These are phyloP conservation scores for Ganoderma lucidum DNA, from an alignment of 1,284 basidiomycete genomes.

Conservation along the genomic window DNA sequence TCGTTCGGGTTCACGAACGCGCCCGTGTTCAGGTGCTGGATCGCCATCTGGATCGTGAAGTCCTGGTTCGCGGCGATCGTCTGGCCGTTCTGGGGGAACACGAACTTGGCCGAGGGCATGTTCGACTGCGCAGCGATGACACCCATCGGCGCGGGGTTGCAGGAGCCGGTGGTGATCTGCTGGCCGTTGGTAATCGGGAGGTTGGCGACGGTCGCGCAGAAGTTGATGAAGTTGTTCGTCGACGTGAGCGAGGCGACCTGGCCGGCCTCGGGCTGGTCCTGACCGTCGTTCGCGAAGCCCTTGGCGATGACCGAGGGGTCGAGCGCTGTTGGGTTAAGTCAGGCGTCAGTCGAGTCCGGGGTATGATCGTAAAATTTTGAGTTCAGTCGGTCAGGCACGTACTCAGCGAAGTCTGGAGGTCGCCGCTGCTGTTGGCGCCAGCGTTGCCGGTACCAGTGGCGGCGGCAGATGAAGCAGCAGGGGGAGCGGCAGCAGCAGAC, in stretches of 20 bases:
- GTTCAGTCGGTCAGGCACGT: conserved; percentile 18
- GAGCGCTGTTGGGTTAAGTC: conserved; percentile 50
- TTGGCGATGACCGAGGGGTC: conserved; percentile 59
- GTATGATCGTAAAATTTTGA: conserved; percentile 34
- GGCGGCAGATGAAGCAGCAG: conserved; percentile 30
- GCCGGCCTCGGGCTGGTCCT: conserved; percentile 50
- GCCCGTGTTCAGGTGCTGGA: conserved; percentile 57
- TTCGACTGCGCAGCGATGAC: conserved; percentile 50
- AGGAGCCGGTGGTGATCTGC: conserved; percentile 41
- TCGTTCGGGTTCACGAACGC: conserved; percentile 60
- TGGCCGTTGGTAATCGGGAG: conserved; percentile 41
- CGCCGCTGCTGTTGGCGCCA: conserved; percentile 23
- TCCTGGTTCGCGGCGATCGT: conserved; percentile 50
- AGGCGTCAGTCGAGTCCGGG: conserved; percentile 34
- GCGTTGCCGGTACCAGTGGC: conserved; percentile 20
- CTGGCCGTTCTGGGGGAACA: conserved; percentile 52
- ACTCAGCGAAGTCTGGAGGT: conserved; percentile 41
- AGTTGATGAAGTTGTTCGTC: conserved; percentile 66
- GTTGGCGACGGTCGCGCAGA: conserved; percentile 53
- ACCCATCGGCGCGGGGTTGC: conserved; percentile 50
- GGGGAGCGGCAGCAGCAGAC: conserved; percentile 21
- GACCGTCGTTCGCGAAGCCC: conserved; percentile 61
- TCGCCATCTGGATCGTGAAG: conserved; percentile 60
- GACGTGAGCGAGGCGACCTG: conserved; percentile 58
- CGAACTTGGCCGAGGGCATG: conserved; percentile 62